Conservation (phyloP, 768 basidiomycete species). For the Leccinellum rugosiceps region DNA sequence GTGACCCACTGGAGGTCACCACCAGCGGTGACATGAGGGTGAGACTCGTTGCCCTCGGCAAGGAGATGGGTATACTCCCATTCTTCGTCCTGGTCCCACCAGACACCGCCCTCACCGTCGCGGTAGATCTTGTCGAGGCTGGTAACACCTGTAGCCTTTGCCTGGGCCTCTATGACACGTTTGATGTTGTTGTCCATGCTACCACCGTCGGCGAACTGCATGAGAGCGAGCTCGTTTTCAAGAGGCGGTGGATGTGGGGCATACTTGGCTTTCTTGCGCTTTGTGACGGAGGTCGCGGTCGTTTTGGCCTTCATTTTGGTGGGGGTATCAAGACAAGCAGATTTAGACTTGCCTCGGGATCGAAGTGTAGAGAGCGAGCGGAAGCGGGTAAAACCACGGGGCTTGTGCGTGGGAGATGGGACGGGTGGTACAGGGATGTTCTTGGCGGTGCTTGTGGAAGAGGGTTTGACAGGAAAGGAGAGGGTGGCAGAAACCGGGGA, state of each 20-base stretch:
- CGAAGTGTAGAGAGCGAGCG: slow-evolving; percentile 52
- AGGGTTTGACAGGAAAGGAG: slow-evolving; percentile 6
- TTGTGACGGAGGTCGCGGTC: slow-evolving; percentile 31
- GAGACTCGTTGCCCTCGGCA: slow-evolving; percentile 32
- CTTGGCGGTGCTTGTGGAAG: slow-evolving; percentile 2
- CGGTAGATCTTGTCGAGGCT: slow-evolving; percentile 52
- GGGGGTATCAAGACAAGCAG: slow-evolving; percentile 26
- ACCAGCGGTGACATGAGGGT: slow-evolving; percentile 11
- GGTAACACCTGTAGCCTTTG: slow-evolving; percentile 38
- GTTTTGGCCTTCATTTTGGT: slow-evolving; percentile 22
- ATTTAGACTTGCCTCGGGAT: slow-evolving; percentile 38
- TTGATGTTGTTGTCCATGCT: slow-evolving; percentile 51
- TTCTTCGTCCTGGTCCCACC: slow-evolving; percentile 72
- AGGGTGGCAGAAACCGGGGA: slow-evolving; percentile 37
- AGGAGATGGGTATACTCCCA: slow-evolving; percentile 66
- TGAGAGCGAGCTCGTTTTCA: slow-evolving; percentile 61
- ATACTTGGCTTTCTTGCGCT: slow-evolving; percentile 54
- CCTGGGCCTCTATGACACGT: slow-evolving; percentile 54
- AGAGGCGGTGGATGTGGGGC: slow-evolving; percentile 46
- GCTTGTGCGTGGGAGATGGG: slow-evolving; percentile 12
- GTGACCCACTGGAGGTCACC: slow-evolving; percentile 44
- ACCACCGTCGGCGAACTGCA: slow-evolving; percentile 70
- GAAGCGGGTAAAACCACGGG: slow-evolving; percentile 41
- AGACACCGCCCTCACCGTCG: slow-evolving; percentile 59
- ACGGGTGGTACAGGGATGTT: slow-evolving; percentile 19